These are phyloP conservation scores for Seminavis robusta DNA, from an alignment of 108 stramenopile genomes.

Conservation along the genomic window DNA sequence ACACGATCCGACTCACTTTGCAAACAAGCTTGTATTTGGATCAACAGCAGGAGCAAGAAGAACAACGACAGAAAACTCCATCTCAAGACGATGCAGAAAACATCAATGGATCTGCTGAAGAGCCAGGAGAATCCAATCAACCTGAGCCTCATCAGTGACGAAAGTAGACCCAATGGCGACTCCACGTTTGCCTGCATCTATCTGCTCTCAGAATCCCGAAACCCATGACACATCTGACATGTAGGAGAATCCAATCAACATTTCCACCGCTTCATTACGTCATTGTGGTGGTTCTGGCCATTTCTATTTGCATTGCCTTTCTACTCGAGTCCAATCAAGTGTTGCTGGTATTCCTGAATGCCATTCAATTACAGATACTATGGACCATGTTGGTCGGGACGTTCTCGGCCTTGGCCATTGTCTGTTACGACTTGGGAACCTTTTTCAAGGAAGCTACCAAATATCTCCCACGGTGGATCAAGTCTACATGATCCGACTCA, in stretches of 20 bases:
- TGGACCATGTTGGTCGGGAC: slow-evolving; percentile 68
- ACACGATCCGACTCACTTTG: slow-evolving; percentile 55
- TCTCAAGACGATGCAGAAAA: no score
- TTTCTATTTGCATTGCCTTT: slow-evolving; percentile 27
- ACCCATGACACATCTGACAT: no score
- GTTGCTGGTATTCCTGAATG: slow-evolving; percentile 53
- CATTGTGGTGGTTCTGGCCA: slow-evolving; percentile 23
- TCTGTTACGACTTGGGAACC: slow-evolving; percentile 51
- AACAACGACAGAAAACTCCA: no score
- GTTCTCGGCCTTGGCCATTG: slow-evolving; percentile 52
- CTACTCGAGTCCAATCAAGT: slow-evolving; percentile 42
- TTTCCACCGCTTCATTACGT: slow-evolving; percentile 40
- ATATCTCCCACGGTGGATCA: slow-evolving; percentile 44
- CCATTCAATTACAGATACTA: slow-evolving; percentile 53
- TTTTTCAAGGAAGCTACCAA: slow-evolving; percentile 30
- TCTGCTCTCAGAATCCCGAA: no score
- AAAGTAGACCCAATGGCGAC: no score
- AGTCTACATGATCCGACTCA: slow-evolving; percentile 56
- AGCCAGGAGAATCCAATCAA: no score
- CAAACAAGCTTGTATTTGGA: no score
- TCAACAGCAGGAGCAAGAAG: no score
- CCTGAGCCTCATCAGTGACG: no score
- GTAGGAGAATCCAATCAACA: slow-evolving; percentile 37
- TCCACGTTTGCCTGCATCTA: no score
- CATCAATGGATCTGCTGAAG: no score